These are phyloP conservation scores for Phascolomyces articulosus DNA, from an alignment of 371 early-diverging fungal genomes.

Conservation along the genomic window DNA sequence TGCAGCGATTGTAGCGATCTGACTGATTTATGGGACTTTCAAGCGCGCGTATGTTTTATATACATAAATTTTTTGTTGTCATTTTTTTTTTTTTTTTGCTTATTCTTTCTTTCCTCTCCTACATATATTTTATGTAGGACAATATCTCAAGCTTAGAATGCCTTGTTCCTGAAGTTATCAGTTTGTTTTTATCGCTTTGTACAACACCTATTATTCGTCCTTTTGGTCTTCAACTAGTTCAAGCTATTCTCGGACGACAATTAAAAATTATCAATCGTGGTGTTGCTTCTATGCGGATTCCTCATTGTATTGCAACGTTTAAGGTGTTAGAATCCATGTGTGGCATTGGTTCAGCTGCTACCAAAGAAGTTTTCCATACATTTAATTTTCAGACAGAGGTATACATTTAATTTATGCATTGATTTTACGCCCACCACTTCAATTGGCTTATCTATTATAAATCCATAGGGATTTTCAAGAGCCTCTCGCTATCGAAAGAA, in stretches of 20 bases:
- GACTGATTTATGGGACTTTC: constrained; percentile 48
- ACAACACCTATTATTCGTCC: constrained; percentile 51
- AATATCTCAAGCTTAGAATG: constrained; percentile 47
- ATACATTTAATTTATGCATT: no score
- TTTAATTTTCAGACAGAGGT: constrained; percentile 56
- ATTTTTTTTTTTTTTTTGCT: background rate
- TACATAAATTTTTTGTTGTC: background rate
- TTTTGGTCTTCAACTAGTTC: constrained; percentile 41
- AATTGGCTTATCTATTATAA: no score
- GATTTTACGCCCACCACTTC: no score
- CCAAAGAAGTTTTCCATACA: constrained; percentile 39
- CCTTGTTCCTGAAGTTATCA: constrained; percentile 43
- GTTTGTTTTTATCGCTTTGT: constrained; percentile 42
- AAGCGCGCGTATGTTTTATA: constrained; percentile 30
- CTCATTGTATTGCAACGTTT: constrained; percentile 44
- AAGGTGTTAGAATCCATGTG: constrained; percentile 40
- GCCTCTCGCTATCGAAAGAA: constrained; percentile 47
- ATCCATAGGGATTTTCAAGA: constrained; percentile 47
- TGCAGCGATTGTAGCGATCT: constrained; percentile 39
- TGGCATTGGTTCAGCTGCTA: constrained; percentile 39
- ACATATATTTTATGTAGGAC: constrained; percentile 19
- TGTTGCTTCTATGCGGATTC: constrained; percentile 69
- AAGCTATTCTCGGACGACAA: constrained; percentile 30
- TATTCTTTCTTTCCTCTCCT: no score
- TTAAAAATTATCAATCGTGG: constrained; percentile 91